phyloP scores from a whole-genome alignment of 2,329 filamentous ascomycete genomes.

The Aspergillus chevalieri region DNA sequence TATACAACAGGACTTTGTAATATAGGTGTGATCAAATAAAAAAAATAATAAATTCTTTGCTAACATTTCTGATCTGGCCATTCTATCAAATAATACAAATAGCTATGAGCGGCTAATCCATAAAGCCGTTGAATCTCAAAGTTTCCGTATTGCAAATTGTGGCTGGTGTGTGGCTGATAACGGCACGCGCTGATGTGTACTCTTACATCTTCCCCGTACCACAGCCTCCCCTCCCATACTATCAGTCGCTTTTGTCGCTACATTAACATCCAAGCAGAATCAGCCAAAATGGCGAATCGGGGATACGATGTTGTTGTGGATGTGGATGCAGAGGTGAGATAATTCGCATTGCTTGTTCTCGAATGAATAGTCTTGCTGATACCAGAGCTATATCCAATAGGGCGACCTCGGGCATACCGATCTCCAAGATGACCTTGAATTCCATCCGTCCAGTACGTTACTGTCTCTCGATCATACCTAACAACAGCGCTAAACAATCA shows the following conservation, averaged over 20 bases:
- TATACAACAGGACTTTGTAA: background rate
- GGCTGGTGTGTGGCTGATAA: conserved; percentile 4
- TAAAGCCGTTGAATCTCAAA: too few relatives aligned
- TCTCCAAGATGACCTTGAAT: conserved; percentile 97
- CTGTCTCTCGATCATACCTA: background rate
- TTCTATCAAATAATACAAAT: background rate
- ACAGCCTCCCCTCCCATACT: conserved; percentile 8
- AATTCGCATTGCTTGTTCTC: background rate
- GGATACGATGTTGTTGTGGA: conserved; percentile 98
- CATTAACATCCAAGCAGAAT: conserved; percentile 7
- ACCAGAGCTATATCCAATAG: conserved; percentile 41
- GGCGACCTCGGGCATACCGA: conserved; percentile 97
- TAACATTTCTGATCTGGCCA: background rate
- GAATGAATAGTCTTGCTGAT: background rate
- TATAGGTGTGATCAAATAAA: background rate
- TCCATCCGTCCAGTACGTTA: conserved; percentile 73
- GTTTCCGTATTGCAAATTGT: background rate
- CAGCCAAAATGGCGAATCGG: conserved; percentile 63
- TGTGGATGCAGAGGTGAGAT: conserved; percentile 79
- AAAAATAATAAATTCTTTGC: too few relatives aligned
- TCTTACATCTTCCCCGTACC: conserved; percentile 20
- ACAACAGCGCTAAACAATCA: background rate
- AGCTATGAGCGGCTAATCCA: background rate
- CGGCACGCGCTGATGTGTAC: conserved; percentile 25
- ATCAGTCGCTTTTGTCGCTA: conserved; percentile 11